These are phyloP conservation scores for Chrysochromulina tobinii DNA, from an alignment of 78 protist genomes.

Conservation along the genomic window DNA sequence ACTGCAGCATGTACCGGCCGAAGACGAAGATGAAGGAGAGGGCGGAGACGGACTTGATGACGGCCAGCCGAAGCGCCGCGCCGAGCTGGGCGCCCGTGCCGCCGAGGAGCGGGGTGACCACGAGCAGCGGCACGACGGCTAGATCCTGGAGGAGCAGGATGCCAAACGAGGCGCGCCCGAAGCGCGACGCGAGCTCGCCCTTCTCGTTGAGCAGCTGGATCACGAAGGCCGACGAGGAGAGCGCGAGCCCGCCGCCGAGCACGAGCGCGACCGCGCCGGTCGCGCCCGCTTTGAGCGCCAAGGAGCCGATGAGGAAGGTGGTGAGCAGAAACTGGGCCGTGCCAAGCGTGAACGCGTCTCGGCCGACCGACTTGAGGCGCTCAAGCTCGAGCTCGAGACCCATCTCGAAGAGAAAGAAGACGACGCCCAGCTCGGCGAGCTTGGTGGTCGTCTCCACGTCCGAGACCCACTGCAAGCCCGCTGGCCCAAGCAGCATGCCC, in stretches of 20 bases:
- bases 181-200: neutral
- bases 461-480: neutral
- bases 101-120: slow-evolving; percentile 26
- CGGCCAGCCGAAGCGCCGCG: neutral
- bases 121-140: slow-evolving; percentile 26
- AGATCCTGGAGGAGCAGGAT: slow-evolving; percentile 23
- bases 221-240: slow-evolving; percentile 22
- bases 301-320: neutral
- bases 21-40: neutral
- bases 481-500: neutral
- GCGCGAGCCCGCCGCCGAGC: slow-evolving; percentile 9
- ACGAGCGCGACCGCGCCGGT: neutral
- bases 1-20: neutral
- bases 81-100: neutral
- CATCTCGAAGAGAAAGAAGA: slow-evolving; percentile 35
- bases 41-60: neutral
- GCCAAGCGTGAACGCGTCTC: slow-evolving; percentile 13
- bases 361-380: slow-evolving; percentile 10
- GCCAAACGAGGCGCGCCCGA: slow-evolving; percentile 24
- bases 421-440: slow-evolving; percentile 24
- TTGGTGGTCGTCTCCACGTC: neutral
- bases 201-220: slow-evolving; percentile 14
- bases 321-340: neutral
- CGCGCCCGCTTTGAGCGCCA: neutral
- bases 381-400: slow-evolving; percentile 13